Base-by-base conservation (phyloP, 441 rosid genomes). In the Melastoma candidum region DNA sequence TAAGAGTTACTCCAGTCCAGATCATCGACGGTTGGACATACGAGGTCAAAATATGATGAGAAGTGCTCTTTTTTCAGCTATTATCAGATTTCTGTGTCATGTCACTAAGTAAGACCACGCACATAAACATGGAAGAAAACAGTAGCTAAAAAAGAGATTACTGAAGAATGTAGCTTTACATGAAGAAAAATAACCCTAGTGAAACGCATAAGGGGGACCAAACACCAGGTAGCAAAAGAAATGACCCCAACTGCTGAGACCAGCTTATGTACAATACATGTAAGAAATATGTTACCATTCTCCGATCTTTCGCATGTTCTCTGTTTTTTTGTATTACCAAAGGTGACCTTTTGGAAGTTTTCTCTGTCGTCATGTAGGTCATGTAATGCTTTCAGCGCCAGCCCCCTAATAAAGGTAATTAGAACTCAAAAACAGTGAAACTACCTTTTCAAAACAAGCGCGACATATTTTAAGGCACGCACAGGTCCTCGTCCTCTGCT, bases 181-280 rank as follows among this genome's bases (percentile, higher is more conserved):
- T 75, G 68, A 22, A 73, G 68, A 56, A 78, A 59, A 60, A 70
- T 58, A 62, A 72, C 53, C 69, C 80, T 69, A 64, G 68, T 51
- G 59, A 80, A 56, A 51, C 60, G 71, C 49, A 78, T 49, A 54
- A 83, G 80, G 44, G 87, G 90, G 55, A 64, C 71, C 61, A 83
- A 72, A 70, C 83, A 84, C 85, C 85, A 83, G 49, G 73, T 66
- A 57, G 81, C 84, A 83, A 83, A 83, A 59, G 74, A 78, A 67
- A 83, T 64, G 59, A 78, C 65, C 47, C 77, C 83, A 65, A 77
- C 70, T 27, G 90, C 83, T 54, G 83, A 78, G 57, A 78, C 67
- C 65, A 83, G 54, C 56, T 63, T 74, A 51, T 66, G 63, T 57
- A 72, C 49, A 52, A n/a, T n/a, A n/a, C n/a, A n/a, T n/a, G n/a